These are phyloP conservation scores for Artemisia annua DNA, from an alignment of 129 eudicot species.

Conservation along the genomic window DNA sequence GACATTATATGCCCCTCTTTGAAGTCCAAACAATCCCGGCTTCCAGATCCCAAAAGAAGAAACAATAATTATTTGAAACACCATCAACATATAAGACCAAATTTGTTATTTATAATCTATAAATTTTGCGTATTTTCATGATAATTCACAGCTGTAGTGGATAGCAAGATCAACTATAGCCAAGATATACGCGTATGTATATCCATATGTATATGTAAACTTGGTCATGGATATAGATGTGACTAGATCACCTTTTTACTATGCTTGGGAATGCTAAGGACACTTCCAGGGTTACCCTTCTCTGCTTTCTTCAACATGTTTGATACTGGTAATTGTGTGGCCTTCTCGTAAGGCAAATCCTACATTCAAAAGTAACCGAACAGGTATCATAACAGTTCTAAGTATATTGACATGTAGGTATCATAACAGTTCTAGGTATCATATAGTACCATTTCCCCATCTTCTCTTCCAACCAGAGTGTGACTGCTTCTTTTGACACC, in stretches of 20 bases:
- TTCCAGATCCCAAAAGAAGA: not conserved
- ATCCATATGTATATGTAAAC: not conserved
- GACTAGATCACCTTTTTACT: conserved; percentile 69
- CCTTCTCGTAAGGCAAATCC: conserved; percentile 24
- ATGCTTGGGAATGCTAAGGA: conserved; percentile 69
- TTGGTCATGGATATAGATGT: not conserved
- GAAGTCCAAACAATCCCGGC: not conserved
- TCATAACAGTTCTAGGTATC: not conserved
- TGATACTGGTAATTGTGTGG: conserved; percentile 64
- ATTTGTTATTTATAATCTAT: not conserved
- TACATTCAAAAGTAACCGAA: conserved; percentile 12
- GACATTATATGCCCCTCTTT: not conserved
- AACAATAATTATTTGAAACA: not conserved
- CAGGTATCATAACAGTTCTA: not conserved
- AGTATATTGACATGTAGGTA: not conserved
- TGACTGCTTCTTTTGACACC: too few relatives aligned
- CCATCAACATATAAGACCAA: not conserved
- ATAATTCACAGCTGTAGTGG: not conserved
- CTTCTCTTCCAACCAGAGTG: too few relatives aligned
- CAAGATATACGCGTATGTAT: not conserved
- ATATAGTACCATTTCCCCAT: too few relatives aligned
- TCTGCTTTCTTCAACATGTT: conserved; percentile 60
- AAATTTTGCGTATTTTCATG: not conserved
- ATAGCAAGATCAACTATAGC: not conserved
- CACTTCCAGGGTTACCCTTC: conserved; percentile 52